A percentile compares a stretch with the other conserved stretches of the same genome.
phyloP scores from a whole-genome alignment of 2,329 filamentous ascomycete species.

The Fusarium domesticum region DNA sequence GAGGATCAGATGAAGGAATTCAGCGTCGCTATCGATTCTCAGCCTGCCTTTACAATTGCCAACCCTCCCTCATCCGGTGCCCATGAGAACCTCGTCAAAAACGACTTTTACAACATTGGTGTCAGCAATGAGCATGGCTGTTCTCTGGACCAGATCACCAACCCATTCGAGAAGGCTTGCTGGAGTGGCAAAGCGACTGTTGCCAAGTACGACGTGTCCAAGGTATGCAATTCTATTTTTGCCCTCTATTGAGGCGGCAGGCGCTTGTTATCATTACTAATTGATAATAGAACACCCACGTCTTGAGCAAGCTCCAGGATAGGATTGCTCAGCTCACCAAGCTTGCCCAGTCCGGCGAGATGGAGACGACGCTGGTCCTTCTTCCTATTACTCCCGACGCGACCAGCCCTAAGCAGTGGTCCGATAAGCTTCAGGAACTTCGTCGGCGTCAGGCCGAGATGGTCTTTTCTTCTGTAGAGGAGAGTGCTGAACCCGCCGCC shows the following conservation, averaged over 20 bases:
- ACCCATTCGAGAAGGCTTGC: constrained; percentile 44
- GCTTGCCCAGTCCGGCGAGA: constrained; percentile 47
- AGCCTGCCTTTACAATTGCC: constrained; percentile 48
- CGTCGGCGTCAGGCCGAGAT: constrained; percentile 49
- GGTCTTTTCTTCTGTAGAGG: constrained; percentile 41
- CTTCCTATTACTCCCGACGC: constrained; percentile 45
- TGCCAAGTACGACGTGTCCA: constrained; percentile 43
- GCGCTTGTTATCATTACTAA: constrained; percentile 24
- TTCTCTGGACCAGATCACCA: constrained; percentile 38
- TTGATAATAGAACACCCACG: constrained; percentile 34
- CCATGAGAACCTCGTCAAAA: constrained; percentile 42
- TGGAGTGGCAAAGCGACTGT: constrained; percentile 44
- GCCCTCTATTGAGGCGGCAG: background rate
- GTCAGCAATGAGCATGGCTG: constrained; percentile 38
- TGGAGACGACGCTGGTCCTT: constrained; percentile 57
- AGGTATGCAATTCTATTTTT: constrained; percentile 33
- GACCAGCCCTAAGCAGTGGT: constrained; percentile 40
- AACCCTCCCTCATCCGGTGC: constrained; percentile 44
- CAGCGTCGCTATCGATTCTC: constrained; percentile 35
- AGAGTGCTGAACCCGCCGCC: constrained; percentile 21
- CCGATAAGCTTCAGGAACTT: constrained; percentile 41
- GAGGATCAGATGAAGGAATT: constrained; percentile 45
- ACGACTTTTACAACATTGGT: constrained; percentile 41
- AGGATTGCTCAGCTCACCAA: constrained; percentile 44
- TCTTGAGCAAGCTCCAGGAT: constrained; percentile 44